Evolutionary conservation across 768 basidiomycete species (phyloP).

Genomic region (Austroboletus festivus): DNA sequence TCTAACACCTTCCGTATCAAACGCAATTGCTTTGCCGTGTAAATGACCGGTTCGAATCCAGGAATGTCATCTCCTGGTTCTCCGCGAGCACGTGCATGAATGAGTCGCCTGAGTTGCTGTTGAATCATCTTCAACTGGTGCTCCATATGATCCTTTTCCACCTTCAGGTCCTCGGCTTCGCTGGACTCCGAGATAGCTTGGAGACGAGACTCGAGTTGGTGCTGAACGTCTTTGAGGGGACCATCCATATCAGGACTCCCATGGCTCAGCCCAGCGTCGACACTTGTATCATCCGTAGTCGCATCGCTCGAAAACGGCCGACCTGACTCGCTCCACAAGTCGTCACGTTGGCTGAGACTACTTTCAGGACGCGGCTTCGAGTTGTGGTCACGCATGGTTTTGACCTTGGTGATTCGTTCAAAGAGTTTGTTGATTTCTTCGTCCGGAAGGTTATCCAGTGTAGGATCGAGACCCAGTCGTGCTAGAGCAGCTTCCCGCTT

Average conservation of each 20-base stretch:
- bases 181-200: slow-evolving; percentile 60
- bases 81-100: slow-evolving; percentile 75
- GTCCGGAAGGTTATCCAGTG: slow-evolving; percentile 89
- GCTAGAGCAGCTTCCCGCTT: slow-evolving; percentile 91
- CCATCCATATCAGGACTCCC: slow-evolving; percentile 66
- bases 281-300: slow-evolving; percentile 83
- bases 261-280: slow-evolving; percentile 60
- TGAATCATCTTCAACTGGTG: slow-evolving; percentile 80
- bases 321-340: slow-evolving; percentile 88
- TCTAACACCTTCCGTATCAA: slow-evolving; percentile 80
- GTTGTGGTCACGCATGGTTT: slow-evolving; percentile 80
- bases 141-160: slow-evolving; percentile 92
- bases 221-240: slow-evolving; percentile 66
- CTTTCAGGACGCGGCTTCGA: slow-evolving; percentile 84
- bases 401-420: slow-evolving; percentile 91
- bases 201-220: slow-evolving; percentile 68
- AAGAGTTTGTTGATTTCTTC: slow-evolving; percentile 92
- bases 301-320: slow-evolving; percentile 74
- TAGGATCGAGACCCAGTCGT: slow-evolving; percentile 80
- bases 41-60: slow-evolving; percentile 77
- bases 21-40: slow-evolving; percentile 76
- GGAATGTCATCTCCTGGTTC: slow-evolving; percentile 61
- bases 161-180: slow-evolving; percentile 82
- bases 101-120: slow-evolving; percentile 75
- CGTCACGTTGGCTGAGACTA: slow-evolving; percentile 81